Percentiles rank a stretch among this genome's conserved stretches.
Evolutionary conservation across 768 basidiomycete genomes (phyloP).

Genomic region (Solioccasus polychromus): DNA sequence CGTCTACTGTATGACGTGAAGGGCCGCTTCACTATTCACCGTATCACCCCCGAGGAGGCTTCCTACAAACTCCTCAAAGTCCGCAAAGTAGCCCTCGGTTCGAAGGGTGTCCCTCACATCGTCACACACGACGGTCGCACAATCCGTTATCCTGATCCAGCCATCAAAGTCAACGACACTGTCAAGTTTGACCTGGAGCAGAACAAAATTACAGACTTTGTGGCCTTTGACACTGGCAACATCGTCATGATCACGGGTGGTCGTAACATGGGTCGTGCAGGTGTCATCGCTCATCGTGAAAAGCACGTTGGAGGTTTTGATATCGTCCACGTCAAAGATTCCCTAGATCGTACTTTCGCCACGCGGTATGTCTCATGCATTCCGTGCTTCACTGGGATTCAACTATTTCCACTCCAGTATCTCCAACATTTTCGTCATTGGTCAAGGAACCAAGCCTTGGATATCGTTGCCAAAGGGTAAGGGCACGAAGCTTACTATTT

Average conservation of each 20-base stretch:
- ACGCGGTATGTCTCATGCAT: constrained; percentile 68
- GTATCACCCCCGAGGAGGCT: constrained; percentile 97
- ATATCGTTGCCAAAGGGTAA: constrained; percentile 97
- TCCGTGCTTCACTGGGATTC: background rate
- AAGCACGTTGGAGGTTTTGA: constrained; percentile 98
- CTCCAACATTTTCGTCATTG: constrained; percentile 97
- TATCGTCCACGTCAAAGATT: constrained; percentile 97
- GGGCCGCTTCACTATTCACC: constrained; percentile 99
- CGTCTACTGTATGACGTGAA: constrained; percentile 99
- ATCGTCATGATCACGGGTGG: constrained; percentile 98
- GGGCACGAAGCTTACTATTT: constrained; percentile 96
- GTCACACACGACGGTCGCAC: constrained; percentile 99
- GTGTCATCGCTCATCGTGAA: constrained; percentile 94
- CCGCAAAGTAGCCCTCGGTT: constrained; percentile 85
- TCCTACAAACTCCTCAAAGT: constrained; percentile 96
- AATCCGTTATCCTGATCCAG: constrained; percentile 98
- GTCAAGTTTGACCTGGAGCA: constrained; percentile 96
- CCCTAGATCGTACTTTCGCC: constrained; percentile 92
- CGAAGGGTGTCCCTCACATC: constrained; percentile 92
- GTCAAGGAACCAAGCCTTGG: constrained; percentile 94
- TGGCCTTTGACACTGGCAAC: constrained; percentile 97
- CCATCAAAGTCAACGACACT: constrained; percentile 94
- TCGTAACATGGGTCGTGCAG: constrained; percentile 98
- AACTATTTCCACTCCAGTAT: constrained; percentile 49
- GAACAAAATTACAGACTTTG: constrained; percentile 87